Evolutionary conservation across 2,329 filamentous ascomycete genomes (phyloP).

Genomic region (Exserohilum rostratum): DNA sequence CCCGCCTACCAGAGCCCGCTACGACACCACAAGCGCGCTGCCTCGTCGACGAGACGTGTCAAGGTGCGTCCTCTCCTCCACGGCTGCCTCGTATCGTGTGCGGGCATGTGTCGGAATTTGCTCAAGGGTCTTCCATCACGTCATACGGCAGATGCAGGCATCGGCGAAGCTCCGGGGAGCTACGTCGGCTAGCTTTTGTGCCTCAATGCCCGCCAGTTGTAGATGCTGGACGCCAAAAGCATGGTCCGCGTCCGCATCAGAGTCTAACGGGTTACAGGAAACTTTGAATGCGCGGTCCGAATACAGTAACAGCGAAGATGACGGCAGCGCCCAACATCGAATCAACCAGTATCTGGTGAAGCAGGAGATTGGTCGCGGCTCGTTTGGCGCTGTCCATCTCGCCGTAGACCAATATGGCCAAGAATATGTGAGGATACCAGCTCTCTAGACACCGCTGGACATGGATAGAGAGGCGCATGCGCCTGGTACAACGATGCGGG

Average conservation of each 20-base stretch:
- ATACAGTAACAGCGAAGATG: constrained; percentile 82
- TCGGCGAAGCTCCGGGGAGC: background rate
- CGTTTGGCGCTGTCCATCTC: constrained; percentile 90
- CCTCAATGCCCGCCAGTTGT: background rate
- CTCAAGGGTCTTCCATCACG: background rate
- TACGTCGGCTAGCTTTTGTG: background rate
- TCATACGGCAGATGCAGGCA: background rate
- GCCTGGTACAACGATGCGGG: constrained; percentile 28
- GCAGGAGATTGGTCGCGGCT: constrained; percentile 95
- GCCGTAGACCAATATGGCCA: constrained; percentile 88
- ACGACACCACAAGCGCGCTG: constrained; percentile 67
- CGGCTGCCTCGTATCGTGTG: background rate
- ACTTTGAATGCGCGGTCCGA: constrained; percentile 88
- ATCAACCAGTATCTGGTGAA: constrained; percentile 96
- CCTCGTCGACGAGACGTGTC: constrained; percentile 65
- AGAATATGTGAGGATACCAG: constrained; percentile 77
- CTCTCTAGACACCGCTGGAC: constrained; percentile 13
- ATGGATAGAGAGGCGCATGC: constrained; percentile 6
- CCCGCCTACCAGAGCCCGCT: constrained; percentile 67
- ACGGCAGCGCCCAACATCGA: constrained; percentile 79
- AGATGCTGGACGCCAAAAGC: background rate
- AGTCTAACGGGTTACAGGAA: constrained; percentile 62
- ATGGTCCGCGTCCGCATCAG: background rate
- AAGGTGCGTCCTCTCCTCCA: constrained; percentile 56
- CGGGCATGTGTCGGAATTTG: background rate